Evolutionary conservation across 345 rosid genomes (phyloP), one percentile per base, ranked within the genome.

Genomic region (Dipteronia sinensis): DNA sequence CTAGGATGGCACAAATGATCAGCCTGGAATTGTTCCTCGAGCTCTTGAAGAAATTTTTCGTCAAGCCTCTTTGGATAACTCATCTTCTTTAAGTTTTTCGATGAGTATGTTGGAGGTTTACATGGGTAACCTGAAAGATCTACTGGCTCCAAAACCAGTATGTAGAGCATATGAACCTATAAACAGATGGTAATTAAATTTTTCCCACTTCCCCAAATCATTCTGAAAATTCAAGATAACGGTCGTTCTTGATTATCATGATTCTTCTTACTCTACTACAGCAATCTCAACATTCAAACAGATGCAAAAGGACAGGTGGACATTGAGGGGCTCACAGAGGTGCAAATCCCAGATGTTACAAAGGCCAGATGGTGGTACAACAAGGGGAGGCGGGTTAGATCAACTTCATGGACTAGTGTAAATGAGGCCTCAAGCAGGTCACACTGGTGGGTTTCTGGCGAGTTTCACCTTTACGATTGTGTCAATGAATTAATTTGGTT

Each of bases 21-120:
- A 87, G 75, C 95, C 92, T 1, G 98, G 98, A 65, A 87, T 95
- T 76, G 89, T 88, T 82, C 95, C 91, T 73, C 89, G 90, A 79
- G 91, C 90, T 78, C 86, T 93, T 19, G 88, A 93, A 73, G 89
- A 87, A 82, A 87, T 95, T 68, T 93, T 92, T 74, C 62, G 31
- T 38, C 90, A 83, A 46, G 88, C 85, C 69, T 80, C 88, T 68
- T 67, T 75, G 75, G 90, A 87, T 44, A 84, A 80, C 65, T 83
- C 89, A 4, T 76, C 82, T 84, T 79, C 91, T 3, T 44, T 87
- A 38, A 87, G 89, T 23, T 89, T 93, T 78, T 90, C 95, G 1
- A 92, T 95, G 83, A 93, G 99, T 89, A 93, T 95, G 96, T 79
- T 95, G 89, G 99, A 95, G 85, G 94, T 95, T 65, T 93, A 95